Conservation (phyloP, 495 filamentous ascomycete genomes). For the Zalerion maritima region DNA sequence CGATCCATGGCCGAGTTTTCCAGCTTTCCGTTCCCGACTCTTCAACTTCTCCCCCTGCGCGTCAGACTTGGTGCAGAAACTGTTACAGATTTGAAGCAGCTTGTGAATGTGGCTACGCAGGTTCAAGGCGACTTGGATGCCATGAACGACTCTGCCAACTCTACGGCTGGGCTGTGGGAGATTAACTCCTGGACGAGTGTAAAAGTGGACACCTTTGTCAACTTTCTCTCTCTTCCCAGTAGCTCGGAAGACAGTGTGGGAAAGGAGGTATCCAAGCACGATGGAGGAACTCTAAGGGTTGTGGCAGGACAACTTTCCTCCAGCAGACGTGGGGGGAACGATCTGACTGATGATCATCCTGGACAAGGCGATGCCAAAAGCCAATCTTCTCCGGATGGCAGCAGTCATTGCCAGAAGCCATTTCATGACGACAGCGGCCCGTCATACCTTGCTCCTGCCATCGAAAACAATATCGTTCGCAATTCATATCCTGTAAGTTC, state of each 20-base stretch:
- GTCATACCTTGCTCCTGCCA: neutral
- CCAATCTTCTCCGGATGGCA: no score
- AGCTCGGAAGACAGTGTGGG: conserved; percentile 2
- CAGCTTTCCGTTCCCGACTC: conserved; percentile 24
- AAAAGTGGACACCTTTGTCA: conserved; percentile 35
- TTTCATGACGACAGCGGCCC: neutral
- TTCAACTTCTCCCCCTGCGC: conserved; percentile 26
- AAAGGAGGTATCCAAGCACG: conserved; percentile 6
- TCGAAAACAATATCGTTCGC: conserved; percentile 11
- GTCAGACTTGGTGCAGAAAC: conserved; percentile 7
- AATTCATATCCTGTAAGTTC: conserved; percentile 22
- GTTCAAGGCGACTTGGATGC: conserved; percentile 27
- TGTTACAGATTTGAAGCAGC: no score
- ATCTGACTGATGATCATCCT: neutral
- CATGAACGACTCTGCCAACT: conserved; percentile 19
- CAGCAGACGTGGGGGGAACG: conserved; percentile 1
- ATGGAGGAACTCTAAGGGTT: conserved; percentile 6
- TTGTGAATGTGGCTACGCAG: conserved; percentile 12
- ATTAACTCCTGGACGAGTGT: conserved; percentile 33
- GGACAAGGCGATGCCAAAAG: neutral
- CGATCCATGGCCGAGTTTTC: conserved; percentile 11
- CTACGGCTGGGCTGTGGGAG: conserved; percentile 32
- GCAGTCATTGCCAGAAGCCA: neutral
- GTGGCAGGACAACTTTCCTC: conserved; percentile 1
- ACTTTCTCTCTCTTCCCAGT: conserved; percentile 35